Conservation (phyloP, 345 rosid genomes). For the Anacardium occidentale region DNA sequence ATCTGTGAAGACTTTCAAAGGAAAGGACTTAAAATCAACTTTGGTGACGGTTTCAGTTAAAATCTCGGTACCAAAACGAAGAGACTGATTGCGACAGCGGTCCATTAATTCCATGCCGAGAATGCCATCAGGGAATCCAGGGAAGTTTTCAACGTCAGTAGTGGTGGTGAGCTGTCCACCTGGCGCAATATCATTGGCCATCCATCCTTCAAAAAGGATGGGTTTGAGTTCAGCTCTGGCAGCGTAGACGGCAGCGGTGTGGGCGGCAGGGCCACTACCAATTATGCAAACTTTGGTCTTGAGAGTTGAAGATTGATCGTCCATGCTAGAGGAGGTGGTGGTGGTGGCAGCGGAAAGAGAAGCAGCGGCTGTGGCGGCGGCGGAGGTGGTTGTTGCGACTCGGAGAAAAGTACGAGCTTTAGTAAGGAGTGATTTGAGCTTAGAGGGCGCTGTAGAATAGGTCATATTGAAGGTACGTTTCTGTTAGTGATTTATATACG, state of each 20-base stretch:
- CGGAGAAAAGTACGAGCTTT: constrained; percentile 42
- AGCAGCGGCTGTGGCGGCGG: constrained; percentile 10
- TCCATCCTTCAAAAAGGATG: constrained; percentile 94
- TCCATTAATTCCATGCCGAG: constrained; percentile 66
- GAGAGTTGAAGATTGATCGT: constrained; percentile 30
- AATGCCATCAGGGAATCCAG: constrained; percentile 88
- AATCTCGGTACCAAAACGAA: constrained; percentile 74
- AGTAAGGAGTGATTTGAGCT: constrained; percentile 18
- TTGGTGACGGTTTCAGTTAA: constrained; percentile 77
- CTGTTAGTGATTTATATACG: background rate
- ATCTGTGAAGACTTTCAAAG: constrained; percentile 67
- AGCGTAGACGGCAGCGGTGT: constrained; percentile 96
- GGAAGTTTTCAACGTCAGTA: constrained; percentile 93
- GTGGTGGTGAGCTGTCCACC: constrained; percentile 99
- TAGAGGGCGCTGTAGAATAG: background rate
- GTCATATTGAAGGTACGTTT: too few relatives aligned
- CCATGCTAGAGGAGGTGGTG: constrained; percentile 43
- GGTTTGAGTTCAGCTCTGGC: constrained; percentile 93
- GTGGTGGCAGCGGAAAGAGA: constrained; percentile 15
- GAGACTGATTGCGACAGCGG: constrained; percentile 67
- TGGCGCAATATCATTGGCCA: constrained; percentile 98
- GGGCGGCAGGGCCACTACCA: constrained; percentile 97
- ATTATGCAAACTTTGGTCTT: constrained; percentile 81
- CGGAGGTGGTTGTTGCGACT: constrained; percentile 24
- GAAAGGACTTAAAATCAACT: constrained; percentile 62